A percentile compares a stretch with the other conserved stretches of the same genome.
Evolutionary conservation across 2,329 filamentous ascomycete species (phyloP).

Genomic region (Diaporthe velutina): DNA sequence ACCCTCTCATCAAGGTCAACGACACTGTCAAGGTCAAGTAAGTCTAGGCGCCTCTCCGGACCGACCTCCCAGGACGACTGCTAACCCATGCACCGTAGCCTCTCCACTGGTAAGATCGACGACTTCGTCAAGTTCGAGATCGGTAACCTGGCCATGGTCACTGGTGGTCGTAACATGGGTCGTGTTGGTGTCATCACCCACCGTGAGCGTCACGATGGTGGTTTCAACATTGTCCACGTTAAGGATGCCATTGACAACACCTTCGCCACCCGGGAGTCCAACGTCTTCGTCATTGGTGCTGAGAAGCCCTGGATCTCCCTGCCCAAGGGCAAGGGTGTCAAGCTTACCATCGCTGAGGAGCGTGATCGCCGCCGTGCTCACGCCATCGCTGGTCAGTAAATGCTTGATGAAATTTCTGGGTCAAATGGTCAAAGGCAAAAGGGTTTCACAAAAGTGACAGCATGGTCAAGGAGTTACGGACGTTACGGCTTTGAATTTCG

Average conservation of each 20-base stretch:
- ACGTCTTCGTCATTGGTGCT: slow-evolving; percentile 98
- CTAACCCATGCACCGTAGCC: slow-evolving; percentile 46
- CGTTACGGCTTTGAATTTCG: slow-evolving; percentile 41
- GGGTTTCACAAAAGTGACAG: slow-evolving; percentile 39
- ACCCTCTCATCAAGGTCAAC: slow-evolving; percentile 99
- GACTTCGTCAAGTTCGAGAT: slow-evolving; percentile 99
- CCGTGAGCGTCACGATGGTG: slow-evolving; percentile 99
- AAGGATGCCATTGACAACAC: slow-evolving; percentile 99
- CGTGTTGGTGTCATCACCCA: slow-evolving; percentile 99
- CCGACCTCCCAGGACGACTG: neutral
- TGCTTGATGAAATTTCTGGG: slow-evolving; percentile 40
- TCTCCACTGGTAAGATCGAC: slow-evolving; percentile 95
- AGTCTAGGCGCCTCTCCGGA: neutral
- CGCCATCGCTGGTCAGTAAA: slow-evolving; percentile 65
- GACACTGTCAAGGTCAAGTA: slow-evolving; percentile 98
- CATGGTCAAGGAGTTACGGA: slow-evolving; percentile 41
- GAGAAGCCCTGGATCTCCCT: slow-evolving; percentile 99
- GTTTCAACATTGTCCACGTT: slow-evolving; percentile 99
- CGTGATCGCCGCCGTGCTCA: slow-evolving; percentile 92
- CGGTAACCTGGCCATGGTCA: slow-evolving; percentile 97
- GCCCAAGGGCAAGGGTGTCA: slow-evolving; percentile 99
- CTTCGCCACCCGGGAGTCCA: slow-evolving; percentile 98
- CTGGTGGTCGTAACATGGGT: slow-evolving; percentile 99
- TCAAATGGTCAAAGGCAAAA: slow-evolving; percentile 37
- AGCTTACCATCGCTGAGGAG: slow-evolving; percentile 99